Base-by-base conservation (phyloP, 192 early-diverging fungal genomes). In the Gryganskiella cystojenkinii region DNA sequence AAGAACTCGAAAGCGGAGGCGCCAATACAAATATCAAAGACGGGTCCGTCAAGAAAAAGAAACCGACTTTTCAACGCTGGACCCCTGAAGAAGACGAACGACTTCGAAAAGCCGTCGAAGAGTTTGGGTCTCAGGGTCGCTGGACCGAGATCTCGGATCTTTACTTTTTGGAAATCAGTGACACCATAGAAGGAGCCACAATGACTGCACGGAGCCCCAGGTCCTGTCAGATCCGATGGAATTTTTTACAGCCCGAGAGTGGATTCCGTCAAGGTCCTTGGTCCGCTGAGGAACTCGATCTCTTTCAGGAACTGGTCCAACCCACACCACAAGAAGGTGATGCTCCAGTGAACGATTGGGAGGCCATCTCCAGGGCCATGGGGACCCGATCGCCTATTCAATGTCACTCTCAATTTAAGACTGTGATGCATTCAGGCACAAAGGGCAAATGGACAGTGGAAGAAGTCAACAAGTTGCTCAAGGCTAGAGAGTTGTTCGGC, bases 381-480 rank as follows among this genome's bases (percentile, higher is more conserved):
- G 70, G 70, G 9, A 71, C 70, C 9, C 52, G 70, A 42, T 51
- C 45, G 2, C 43, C 70, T n/a, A 56, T 71, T 9, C 70, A 71
- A 40, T 71, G 70, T 17, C 70, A 71, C 28, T 71, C 70, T 0
- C 70, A 71, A 46, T 64, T 71, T 55, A 63, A 64, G 58, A 64
- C 70, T 1, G 70, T 71, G 45, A 49, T 71, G 70, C 70, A 71
- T 47, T 34, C 70, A 28, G 61, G 61, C 15, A 57, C 43, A 28
- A 71, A 74, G 71, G 63, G 71, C 33, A 74, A 74, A 46, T 72
- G 70, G 79, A 72, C 58, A 11, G 31, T 40, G 3, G 64, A 64
- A 0, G 79, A 68, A 30, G 51, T 64, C 44, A 31, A 56, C 20
- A 22, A 25, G 34, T 31, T 72, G 4, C n/a, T 61, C 27, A 64